Conservation (phyloP, 1,284 basidiomycete species). For the Dichomitus squalens region DNA sequence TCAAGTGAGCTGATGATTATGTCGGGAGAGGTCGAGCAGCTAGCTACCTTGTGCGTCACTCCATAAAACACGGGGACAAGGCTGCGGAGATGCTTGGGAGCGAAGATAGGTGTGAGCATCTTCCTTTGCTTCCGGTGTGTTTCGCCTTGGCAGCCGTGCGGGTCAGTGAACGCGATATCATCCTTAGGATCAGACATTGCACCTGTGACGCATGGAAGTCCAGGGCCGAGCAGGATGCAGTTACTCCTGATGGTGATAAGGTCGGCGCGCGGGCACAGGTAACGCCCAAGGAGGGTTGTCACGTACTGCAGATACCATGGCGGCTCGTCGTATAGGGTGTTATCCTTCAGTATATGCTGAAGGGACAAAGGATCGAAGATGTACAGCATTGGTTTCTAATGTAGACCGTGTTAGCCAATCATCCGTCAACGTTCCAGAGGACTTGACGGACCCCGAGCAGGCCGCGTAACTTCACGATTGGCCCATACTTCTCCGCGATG, state of each 20-base stretch:
- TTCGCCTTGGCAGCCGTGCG: neutral
- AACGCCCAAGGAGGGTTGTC: neutral
- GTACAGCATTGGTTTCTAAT: slow-evolving; percentile 13
- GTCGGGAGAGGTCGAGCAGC: neutral
- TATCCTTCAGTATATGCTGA: slow-evolving; percentile 19
- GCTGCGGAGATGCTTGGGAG: slow-evolving; percentile 9
- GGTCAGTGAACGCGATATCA: neutral
- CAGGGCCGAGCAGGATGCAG: neutral
- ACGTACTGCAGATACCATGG: slow-evolving; percentile 14
- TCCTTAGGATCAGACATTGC: no score
- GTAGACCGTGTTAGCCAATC: neutral
- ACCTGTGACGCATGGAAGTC: neutral
- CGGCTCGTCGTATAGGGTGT: slow-evolving; percentile 18
- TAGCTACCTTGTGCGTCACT: slow-evolving; percentile 9
- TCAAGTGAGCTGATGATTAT: no score
- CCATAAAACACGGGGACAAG: slow-evolving; percentile 12
- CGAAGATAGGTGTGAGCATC: slow-evolving; percentile 16
- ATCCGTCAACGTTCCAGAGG: neutral
- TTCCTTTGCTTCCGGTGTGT: slow-evolving; percentile 17
- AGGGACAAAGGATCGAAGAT: slow-evolving; percentile 23
- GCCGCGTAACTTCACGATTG: slow-evolving; percentile 15
- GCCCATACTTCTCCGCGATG: slow-evolving; percentile 14
- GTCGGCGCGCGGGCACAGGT: no score
- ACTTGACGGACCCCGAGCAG: slow-evolving; percentile 7
- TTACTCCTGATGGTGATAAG: slow-evolving; percentile 1